Evolutionary conservation across 306 rosid genomes (phyloP), one percentile per base, ranked within the genome.

Genomic region (Castanea crenata): DNA sequence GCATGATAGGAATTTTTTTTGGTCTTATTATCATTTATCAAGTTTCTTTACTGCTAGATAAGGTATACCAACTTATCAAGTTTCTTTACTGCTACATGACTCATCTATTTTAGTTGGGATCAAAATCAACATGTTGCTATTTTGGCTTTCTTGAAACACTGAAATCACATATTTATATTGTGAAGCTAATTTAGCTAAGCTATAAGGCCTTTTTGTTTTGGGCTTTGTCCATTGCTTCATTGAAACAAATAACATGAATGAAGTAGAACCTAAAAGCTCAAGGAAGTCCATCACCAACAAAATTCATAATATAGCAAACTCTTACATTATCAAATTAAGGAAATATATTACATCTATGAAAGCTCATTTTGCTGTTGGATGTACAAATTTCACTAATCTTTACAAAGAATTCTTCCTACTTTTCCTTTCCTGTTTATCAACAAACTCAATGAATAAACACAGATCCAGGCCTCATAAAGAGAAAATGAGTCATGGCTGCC

Each of bases 401-500:
- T 29, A 63, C 67, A 61, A 61, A 25, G 20, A 15, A 29, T 31
- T 15, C 35, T 63, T 3, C 18, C 44, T 63, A 63, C n/a, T 19
- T 55, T 8, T 55, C 59, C 19, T 55, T 55, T 56, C 61, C 23
- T 56, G 11, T 25, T 56, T 56, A 23, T 59, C 3, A 25, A 32
- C 21, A 18, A 16, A 65, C 29, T 35, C 44, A 71, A 41, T 96
- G 99, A 76, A 96, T 93, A 58, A 93, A 90, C 78, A 92, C 88
- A 25, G 83, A 84, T 2, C 84, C 80, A 18, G 97, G 97, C 74
- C 79, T 93, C 93, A 96, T 63, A 79, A 96, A 96, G 44, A 96
- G 32, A 54, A 87, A 91, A 76, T 96, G 99, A 3, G 99, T 96
- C 99, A 96, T 89, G 19, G 99, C 99, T 7, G 99, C 99, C 8